Percentiles rank a stretch among this genome's conserved stretches.
These are phyloP conservation scores for Carex cristatella DNA, from an alignment of 176 grass and related monocot genomes.

Conservation along the genomic window DNA sequence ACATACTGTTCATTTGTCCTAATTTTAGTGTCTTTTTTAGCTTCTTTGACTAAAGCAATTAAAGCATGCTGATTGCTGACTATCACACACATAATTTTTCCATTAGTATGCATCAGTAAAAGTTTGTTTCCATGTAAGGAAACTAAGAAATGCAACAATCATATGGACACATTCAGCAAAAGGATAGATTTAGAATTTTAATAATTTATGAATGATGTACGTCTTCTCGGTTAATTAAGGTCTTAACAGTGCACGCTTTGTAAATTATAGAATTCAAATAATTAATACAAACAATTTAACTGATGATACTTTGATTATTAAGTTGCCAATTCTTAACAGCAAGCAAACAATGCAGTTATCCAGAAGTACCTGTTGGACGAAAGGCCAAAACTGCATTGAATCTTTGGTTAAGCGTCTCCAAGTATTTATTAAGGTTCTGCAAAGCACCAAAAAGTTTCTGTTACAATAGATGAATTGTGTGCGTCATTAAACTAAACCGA, in stretches of 20 bases:
- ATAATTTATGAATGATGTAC: not conserved
- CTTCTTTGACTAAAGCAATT: not conserved
- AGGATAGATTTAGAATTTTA: not conserved
- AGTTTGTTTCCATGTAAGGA: not conserved
- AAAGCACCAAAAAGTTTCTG: not conserved
- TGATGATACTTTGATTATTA: not conserved
- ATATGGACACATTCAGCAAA: not conserved
- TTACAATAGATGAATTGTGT: conserved; percentile 4
- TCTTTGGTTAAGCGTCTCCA: conserved; percentile 45
- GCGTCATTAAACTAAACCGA: conserved; percentile 16
- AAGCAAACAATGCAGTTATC: not conserved
- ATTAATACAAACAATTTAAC: not conserved
- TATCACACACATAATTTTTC: not conserved
- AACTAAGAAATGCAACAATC: not conserved
- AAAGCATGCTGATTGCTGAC: not conserved
- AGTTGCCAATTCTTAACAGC: not conserved
- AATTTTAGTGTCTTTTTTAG: too few relatives aligned
- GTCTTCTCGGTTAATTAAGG: not conserved
- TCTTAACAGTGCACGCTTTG: not conserved
- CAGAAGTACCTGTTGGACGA: conserved; percentile 63
- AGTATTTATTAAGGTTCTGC: conserved; percentile 53
- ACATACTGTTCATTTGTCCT: too few relatives aligned
- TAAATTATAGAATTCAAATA: not conserved
- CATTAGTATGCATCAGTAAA: not conserved
- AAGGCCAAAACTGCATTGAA: conserved; percentile 59